Percentiles rank a stretch among this genome's conserved stretches.
Evolutionary conservation across 176 grass and related monocot species (phyloP).

Genomic region (Oryza rufipogon): DNA sequence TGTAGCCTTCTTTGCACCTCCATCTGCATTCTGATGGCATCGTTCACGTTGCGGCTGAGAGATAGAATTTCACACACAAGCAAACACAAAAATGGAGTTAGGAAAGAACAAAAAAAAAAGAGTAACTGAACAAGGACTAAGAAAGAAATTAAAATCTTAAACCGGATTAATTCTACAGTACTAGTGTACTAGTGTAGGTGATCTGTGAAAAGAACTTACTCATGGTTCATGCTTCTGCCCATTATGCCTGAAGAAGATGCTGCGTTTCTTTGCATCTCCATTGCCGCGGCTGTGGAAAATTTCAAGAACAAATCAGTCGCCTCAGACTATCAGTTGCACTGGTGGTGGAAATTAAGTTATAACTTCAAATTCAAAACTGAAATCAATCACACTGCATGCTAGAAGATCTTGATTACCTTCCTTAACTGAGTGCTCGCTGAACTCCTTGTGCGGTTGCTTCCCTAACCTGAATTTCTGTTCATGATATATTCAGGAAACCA

Average conservation of each 20-base stretch:
- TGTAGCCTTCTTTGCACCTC: conserved; percentile 95
- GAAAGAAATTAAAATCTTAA: conserved; percentile 15
- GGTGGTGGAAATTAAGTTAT: too few relatives aligned
- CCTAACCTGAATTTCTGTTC: conserved; percentile 51
- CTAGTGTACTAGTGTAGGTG: background rate
- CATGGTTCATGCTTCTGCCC: conserved; percentile 75
- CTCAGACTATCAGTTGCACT: background rate
- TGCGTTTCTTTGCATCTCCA: conserved; percentile 76
- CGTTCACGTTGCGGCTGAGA: conserved; percentile 75
- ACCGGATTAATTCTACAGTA: conserved; percentile 27
- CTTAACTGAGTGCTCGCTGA: conserved; percentile 85
- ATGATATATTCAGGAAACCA: background rate
- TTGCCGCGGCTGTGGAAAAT: conserved; percentile 45
- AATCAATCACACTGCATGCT: background rate
- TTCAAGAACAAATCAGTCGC: background rate
- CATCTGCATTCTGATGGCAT: conserved; percentile 90
- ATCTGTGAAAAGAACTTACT: conserved; percentile 56
- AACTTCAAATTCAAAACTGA: background rate
- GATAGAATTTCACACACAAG: background rate
- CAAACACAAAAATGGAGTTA: background rate
- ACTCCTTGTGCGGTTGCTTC: conserved; percentile 97
- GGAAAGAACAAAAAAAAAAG: conserved; percentile 14
- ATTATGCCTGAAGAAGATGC: conserved; percentile 85
- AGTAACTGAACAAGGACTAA: background rate
- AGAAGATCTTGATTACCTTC: conserved; percentile 57